Evolutionary conservation across 371 early-diverging fungal genomes (phyloP), one percentile per base, ranked within the genome.

Genomic region (Syncephalastrum sp.): DNA sequence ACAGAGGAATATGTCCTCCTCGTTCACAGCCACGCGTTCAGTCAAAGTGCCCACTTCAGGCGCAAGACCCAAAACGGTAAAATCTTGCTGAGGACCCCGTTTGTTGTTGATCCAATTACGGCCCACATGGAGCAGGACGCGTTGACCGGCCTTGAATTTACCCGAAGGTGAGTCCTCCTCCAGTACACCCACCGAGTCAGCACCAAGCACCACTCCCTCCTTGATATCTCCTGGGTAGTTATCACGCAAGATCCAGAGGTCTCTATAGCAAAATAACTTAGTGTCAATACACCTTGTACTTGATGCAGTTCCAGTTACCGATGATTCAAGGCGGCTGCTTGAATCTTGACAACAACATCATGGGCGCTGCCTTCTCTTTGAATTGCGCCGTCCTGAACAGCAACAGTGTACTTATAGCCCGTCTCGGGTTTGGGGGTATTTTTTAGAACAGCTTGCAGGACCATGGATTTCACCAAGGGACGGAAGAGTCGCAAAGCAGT

Each of bases 171-270:
- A 33, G 27, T 23, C 21, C 23, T 57, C 38, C 38, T 33, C 38
- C 1, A 83, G 69, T 10, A 68, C 65, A 42, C 88, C 88, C 13
- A 82, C 80, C 42, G 78, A 83, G 69, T 88, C 88, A 53, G 82
- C 68, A 4, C 85, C 86, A 33, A 83, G 59, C 53, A 80, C 61
- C 13, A 82, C 81, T 43, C 71, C 79, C 53, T 65, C 63, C 16
- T 45, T 46, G 45, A 84, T 72, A 6, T 56, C 70, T 14, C 38
- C 38, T 10, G 68, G 70, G 58, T 74, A 76, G 16, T 60, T 52
- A 12, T 75, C 81, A 56, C 80, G 74, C 33, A 84, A 79, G 59
- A 84, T 83, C 75, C 79, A 87, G 17, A 82, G 67, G 45, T 87
- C 84, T 15, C 62, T 59, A 42, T 33, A 33, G 10, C 38, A 10